Percentiles rank a stretch among this genome's conserved stretches.
Conservation (phyloP, 2,329 filamentous ascomycete genomes). For the Trichoderma sp. region DNA sequence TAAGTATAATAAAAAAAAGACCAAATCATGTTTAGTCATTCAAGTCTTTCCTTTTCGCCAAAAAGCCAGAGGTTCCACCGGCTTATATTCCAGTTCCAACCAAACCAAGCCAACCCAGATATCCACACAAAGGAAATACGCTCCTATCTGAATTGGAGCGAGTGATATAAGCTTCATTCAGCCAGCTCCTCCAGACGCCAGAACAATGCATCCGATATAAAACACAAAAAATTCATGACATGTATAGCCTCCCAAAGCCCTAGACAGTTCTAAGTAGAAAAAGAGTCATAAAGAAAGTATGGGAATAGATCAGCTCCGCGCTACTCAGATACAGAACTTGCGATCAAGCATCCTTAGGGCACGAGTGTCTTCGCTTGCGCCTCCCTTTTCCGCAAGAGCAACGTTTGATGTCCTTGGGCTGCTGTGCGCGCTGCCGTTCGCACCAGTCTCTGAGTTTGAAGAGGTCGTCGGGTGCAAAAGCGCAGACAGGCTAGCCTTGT, state of each 20-base stretch:
- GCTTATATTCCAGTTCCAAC: neutral
- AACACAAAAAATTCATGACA: neutral
- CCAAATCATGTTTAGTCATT: neutral
- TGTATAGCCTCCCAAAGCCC: neutral
- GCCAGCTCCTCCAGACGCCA: conserved; percentile 13
- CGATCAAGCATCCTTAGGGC: conserved; percentile 67
- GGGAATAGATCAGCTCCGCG: neutral
- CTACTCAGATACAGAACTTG: conserved; percentile 46
- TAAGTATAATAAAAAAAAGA: neutral
- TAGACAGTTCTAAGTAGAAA: neutral
- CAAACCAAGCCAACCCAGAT: neutral
- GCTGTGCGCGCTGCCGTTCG: conserved; percentile 46
- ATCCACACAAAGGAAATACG: neutral
- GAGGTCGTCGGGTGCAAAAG: conserved; percentile 53
- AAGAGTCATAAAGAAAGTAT: neutral
- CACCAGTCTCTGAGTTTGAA: conserved; percentile 46
- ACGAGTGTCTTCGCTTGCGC: conserved; percentile 63
- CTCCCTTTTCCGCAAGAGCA: conserved; percentile 37
- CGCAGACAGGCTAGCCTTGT: conserved; percentile 51
- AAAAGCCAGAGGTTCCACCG: neutral
- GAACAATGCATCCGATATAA: conserved; percentile 18
- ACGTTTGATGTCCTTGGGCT: conserved; percentile 35
- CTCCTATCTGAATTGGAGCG: neutral
- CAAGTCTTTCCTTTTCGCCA: neutral
- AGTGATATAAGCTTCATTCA: neutral